Conservation (phyloP, 352 stramenopile species). For the Phytophthora tentaculata region DNA sequence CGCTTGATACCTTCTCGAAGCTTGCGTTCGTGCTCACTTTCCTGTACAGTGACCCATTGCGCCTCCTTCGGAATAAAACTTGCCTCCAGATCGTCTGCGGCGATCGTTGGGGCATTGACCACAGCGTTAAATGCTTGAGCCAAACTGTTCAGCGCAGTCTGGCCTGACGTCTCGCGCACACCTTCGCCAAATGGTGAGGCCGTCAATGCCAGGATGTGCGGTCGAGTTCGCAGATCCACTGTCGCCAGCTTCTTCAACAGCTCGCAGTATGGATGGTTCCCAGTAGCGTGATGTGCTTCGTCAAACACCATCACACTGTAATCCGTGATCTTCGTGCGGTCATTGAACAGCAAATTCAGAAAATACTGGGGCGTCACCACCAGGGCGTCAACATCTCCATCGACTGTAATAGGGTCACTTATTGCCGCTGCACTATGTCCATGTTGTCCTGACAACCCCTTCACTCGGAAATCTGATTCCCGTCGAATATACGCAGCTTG, state of each 20-base stretch:
- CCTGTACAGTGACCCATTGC: constrained; percentile 60
- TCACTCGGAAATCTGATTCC: constrained; percentile 62
- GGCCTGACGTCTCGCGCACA: constrained; percentile 42
- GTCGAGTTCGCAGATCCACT: constrained; percentile 33
- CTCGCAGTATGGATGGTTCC: constrained; percentile 65
- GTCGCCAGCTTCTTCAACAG: constrained; percentile 52
- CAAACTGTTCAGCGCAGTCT: constrained; percentile 47
- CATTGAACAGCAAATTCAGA: constrained; percentile 57
- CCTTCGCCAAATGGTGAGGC: constrained; percentile 78
- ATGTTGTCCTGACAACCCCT: constrained; percentile 68
- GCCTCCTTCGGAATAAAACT: constrained; percentile 66
- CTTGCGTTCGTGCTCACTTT: constrained; percentile 39
- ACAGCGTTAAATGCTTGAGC: constrained; percentile 52
- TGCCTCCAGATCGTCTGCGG: constrained; percentile 45
- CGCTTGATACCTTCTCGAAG: constrained; percentile 50
- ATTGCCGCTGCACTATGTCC: constrained; percentile 11
- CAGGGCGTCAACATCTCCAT: constrained; percentile 46
- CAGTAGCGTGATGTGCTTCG: constrained; percentile 78
- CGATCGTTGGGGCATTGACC: constrained; percentile 71
- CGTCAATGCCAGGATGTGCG: constrained; percentile 69
- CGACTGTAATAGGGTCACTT: constrained; percentile 20
- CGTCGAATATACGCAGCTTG: constrained; percentile 74
- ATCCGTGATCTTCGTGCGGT: constrained; percentile 47
- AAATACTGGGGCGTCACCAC: constrained; percentile 80
- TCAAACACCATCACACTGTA: constrained; percentile 84